A percentile compares a stretch with the other conserved stretches of the same genome.
Conservation (phyloP, 2,329 filamentous ascomycete species). For the Talaromyces sp. region DNA sequence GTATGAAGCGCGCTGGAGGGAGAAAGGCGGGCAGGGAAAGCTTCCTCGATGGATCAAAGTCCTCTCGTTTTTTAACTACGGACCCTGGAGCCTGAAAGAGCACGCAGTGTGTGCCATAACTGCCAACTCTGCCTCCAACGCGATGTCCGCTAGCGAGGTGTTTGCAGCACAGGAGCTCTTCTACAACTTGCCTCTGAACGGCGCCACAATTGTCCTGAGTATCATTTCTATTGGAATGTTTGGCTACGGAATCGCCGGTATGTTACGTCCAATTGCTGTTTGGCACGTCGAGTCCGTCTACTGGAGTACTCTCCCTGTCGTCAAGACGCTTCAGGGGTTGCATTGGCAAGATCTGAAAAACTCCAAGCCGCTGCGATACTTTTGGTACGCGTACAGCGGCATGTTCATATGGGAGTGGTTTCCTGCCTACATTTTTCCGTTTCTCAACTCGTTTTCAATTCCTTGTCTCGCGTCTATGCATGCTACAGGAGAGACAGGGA, state of each 20-base stretch:
- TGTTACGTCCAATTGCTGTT: conserved; percentile 50
- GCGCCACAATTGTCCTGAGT: conserved; percentile 44
- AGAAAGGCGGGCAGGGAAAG: conserved; percentile 34
- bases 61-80: conserved; percentile 45
- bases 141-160: conserved; percentile 32
- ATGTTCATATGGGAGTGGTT: conserved; percentile 51
- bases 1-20: conserved; percentile 45
- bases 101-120: conserved; percentile 51
- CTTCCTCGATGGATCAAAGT: conserved; percentile 38
- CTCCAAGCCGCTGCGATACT: conserved; percentile 47
- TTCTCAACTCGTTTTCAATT: conserved; percentile 51
- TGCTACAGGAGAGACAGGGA: conserved; percentile 42
- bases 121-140: conserved; percentile 50
- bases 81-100: conserved; percentile 52
- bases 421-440: conserved; percentile 51
- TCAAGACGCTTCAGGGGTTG: conserved; percentile 50
- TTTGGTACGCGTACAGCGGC: conserved; percentile 46
- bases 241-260: conserved; percentile 49
- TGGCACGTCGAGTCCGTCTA: conserved; percentile 54
- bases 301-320: conserved; percentile 49
- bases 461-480: conserved; percentile 50
- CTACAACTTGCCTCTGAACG: conserved; percentile 43
- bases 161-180: conserved; percentile 49
- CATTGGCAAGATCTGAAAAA: conserved; percentile 49
- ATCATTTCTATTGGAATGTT: conserved; percentile 52